A percentile compares a stretch with the other conserved stretches of the same genome.
Conservation (phyloP, 495 filamentous ascomycete species). For the Apodospora peruviana region DNA sequence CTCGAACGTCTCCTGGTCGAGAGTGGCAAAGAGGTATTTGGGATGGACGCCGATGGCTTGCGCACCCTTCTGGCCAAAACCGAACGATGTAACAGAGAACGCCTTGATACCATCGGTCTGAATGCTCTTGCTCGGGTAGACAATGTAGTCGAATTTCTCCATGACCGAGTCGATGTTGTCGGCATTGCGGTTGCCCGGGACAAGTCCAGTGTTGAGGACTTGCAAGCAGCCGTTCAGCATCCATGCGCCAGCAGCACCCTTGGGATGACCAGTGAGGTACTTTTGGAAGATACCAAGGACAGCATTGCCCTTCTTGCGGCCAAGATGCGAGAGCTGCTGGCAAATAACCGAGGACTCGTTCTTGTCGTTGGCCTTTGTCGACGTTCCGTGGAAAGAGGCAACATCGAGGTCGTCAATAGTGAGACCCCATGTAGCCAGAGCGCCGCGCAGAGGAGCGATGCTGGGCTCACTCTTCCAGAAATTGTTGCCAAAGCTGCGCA, state of each 20-base stretch:
- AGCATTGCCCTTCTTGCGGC: conserved; percentile 92
- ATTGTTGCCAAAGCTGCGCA: conserved; percentile 87
- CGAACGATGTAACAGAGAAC: conserved; percentile 97
- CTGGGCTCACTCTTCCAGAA: conserved; percentile 96
- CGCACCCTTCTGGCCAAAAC: conserved; percentile 98
- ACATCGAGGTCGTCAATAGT: conserved; percentile 94
- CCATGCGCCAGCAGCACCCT: conserved; percentile 98
- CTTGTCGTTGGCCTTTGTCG: conserved; percentile 98
- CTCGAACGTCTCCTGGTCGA: conserved; percentile 77
- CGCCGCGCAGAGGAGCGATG: conserved; percentile 91
- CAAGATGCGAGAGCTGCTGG: conserved; percentile 92
- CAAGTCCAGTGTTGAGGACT: conserved; percentile 85
- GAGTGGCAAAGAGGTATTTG: conserved; percentile 90
- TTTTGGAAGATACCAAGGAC: conserved; percentile 98
- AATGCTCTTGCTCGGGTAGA: conserved; percentile 90
- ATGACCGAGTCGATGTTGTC: conserved; percentile 95
- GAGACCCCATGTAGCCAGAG: conserved; percentile 94
- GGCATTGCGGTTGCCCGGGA: conserved; percentile 95
- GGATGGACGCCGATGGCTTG: conserved; percentile 96
- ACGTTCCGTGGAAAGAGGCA: conserved; percentile 98
- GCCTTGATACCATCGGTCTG: conserved; percentile 98
- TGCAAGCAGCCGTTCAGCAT: conserved; percentile 99
- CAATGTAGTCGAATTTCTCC: conserved; percentile 96
- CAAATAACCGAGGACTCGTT: conserved; percentile 98
- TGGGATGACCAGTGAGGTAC: conserved; percentile 96